Conservation (phyloP, 1,284 basidiomycete species). For the Fomitopsis palustris region DNA sequence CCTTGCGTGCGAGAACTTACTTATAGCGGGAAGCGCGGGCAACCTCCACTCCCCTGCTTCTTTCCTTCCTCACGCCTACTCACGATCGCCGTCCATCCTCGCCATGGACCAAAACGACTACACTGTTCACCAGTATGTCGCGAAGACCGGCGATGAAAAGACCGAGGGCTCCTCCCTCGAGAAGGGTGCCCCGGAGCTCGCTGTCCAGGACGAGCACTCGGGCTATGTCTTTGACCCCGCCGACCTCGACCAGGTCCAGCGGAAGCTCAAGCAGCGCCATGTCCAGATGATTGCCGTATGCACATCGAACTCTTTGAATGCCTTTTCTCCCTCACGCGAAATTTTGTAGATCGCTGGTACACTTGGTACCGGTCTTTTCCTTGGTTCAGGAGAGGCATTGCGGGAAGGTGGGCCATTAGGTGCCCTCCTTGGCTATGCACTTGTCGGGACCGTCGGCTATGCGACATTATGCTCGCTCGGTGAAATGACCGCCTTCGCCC, state of each 20-base stretch:
- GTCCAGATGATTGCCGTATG: conserved; percentile 57
- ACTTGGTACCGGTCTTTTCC: conserved; percentile 78
- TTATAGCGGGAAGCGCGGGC: neutral
- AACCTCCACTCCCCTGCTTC: neutral
- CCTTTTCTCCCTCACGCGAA: neutral
- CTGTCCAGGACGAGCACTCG: conserved; percentile 19
- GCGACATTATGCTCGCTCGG: conserved; percentile 62
- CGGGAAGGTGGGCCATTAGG: conserved; percentile 54
- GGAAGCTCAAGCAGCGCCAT: conserved; percentile 66
- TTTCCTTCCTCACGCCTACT: neutral
- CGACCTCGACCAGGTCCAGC: conserved; percentile 60
- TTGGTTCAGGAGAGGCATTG: conserved; percentile 70
- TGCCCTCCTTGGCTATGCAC: conserved; percentile 55
- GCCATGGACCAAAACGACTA: conserved; percentile 1
- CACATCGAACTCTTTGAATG: neutral
- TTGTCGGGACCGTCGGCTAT: conserved; percentile 63
- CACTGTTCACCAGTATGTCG: neutral
- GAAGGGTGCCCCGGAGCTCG: conserved; percentile 30
- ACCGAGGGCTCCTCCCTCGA: conserved; percentile 23
- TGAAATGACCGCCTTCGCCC: conserved; percentile 71
- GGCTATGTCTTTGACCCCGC: conserved; percentile 44
- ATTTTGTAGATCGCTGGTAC: conserved; percentile 64
- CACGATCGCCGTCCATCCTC: neutral
- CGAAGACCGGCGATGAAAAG: conserved; percentile 11
- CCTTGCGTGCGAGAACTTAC: neutral